Conservation (phyloP, 179 eudicot genomes). For the Patellifolia procumbens region DNA sequence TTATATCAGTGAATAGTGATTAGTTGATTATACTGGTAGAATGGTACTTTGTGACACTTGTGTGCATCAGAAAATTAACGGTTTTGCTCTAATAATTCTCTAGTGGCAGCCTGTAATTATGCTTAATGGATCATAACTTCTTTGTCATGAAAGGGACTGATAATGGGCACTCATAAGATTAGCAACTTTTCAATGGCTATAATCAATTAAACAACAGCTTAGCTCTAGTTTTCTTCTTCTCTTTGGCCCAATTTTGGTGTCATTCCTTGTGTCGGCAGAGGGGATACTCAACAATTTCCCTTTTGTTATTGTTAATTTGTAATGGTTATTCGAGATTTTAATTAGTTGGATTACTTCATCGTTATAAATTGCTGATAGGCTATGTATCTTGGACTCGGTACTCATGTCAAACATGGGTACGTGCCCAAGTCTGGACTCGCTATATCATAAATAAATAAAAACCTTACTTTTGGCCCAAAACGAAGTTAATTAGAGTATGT, state of each 20-base stretch:
- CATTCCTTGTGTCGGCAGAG: too few species aligned
- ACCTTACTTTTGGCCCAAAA: too few species aligned
- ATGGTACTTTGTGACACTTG: background rate
- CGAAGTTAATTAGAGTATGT: too few species aligned
- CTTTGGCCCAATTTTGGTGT: too few species aligned
- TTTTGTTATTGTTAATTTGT: background rate
- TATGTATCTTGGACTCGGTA: background rate
- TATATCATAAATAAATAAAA: too few species aligned
- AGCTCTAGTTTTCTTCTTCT: background rate
- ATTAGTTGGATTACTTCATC: background rate
- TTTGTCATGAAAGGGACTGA: background rate
- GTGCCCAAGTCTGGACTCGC: too few species aligned
- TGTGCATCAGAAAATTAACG: background rate
- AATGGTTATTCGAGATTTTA: background rate
- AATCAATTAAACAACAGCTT: background rate
- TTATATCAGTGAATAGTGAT: background rate
- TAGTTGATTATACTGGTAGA: background rate
- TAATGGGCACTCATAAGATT: too few species aligned
- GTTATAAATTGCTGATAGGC: background rate
- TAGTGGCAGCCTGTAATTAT: background rate
- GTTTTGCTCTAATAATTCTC: background rate
- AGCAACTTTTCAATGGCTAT: too few species aligned
- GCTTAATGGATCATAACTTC: background rate
- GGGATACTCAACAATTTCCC: background rate
- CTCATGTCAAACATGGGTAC: too few species aligned